A percentile compares a stretch with the other conserved stretches of the same genome.
Evolutionary conservation across 2,329 filamentous ascomycete genomes (phyloP).

Genomic region (Neopestalotiopsis rosae): DNA sequence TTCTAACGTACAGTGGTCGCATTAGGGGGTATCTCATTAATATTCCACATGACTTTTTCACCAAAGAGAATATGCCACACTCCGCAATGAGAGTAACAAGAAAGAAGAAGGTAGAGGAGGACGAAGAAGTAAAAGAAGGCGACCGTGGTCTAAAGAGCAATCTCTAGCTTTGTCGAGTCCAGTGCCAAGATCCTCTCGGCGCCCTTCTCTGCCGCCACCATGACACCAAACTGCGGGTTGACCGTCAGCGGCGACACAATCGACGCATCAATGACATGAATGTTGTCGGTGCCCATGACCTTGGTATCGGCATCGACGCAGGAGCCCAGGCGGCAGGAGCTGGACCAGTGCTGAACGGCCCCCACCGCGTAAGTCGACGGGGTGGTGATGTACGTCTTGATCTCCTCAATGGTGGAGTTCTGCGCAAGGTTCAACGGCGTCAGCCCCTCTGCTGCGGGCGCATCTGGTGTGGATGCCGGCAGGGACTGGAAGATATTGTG

Average conservation of each 20-base stretch:
- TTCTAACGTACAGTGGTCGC: background rate
- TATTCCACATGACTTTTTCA: background rate
- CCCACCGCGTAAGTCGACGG: slow-evolving; percentile 52
- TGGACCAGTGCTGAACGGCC: slow-evolving; percentile 59
- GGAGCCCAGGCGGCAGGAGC: slow-evolving; percentile 53
- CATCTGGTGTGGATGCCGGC: slow-evolving; percentile 30
- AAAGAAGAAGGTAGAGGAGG: background rate
- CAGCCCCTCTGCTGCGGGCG: slow-evolving; percentile 41
- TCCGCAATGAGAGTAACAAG: too few relatives aligned
- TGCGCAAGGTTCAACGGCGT: slow-evolving; percentile 54
- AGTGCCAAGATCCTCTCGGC: slow-evolving; percentile 50
- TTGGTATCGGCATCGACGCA: slow-evolving; percentile 54
- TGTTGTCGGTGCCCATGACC: slow-evolving; percentile 54
- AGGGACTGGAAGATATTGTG: slow-evolving; percentile 53
- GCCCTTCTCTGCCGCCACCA: slow-evolving; percentile 58
- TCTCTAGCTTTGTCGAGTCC: background rate
- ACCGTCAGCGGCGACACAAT: slow-evolving; percentile 56
- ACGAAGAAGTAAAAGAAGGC: background rate
- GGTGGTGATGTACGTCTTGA: slow-evolving; percentile 55
- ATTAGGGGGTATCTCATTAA: background rate
- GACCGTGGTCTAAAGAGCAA: background rate
- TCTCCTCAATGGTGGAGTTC: slow-evolving; percentile 51
- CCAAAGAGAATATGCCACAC: too few relatives aligned
- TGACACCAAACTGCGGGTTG: slow-evolving; percentile 60
- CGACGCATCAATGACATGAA: slow-evolving; percentile 57